Base-by-base conservation (phyloP, 805 yeast species). In the Ogataea paraovalis region DNA sequence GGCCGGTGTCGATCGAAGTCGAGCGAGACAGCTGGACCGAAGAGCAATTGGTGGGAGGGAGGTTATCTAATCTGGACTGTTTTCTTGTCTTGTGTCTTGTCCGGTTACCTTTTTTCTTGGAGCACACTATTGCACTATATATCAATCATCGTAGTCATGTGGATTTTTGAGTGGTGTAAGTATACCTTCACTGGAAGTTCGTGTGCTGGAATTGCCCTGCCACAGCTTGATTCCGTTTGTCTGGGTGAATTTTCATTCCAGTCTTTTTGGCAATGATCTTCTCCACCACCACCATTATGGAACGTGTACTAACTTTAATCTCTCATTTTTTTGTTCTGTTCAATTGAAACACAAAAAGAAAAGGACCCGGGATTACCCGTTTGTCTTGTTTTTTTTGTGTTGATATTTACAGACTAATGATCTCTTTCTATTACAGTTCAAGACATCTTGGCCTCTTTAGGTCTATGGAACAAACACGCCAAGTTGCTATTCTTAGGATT, bases 381-480 rank as follows among this genome's bases (percentile, higher is more conserved):
- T 14, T 32, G 12, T 9, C 36, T 13, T n/a, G n/a, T n/a, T n/a
- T n/a, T n/a, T 6, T 13, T 32, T 32, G 36, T 32, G 36, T 32
- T 32, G 16, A 22, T 22, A 25, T 25, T 7, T 25, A n/a, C n/a
- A n/a, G n/a, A n/a, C n/a, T n/a, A n/a, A n/a, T n/a, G n/a, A 32
- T 14, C 28, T 16, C 14, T 7, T 22, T 4, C 45, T 47, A 30
- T 30, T 12, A 25, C 64, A 79, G 84, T 85, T 68, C 85, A 81
- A 72, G 91, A 86, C 64, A 79, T 84, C 52, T 73, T 87, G 56
- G 83, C 91, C 61, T 83, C 88, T 46, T 74, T 87, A 44, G 95
- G 95, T 55, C 73, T 87, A 56, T 79, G 88, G 84, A 94, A 92
- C 77, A 90, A 94, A 69, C 97, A 92, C 68, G 97, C 97, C 72